Evolutionary conservation across 495 filamentous ascomycete species (phyloP), one percentile per base, ranked within the genome.

Genomic region (Umbilicaria muhlenbergii): DNA sequence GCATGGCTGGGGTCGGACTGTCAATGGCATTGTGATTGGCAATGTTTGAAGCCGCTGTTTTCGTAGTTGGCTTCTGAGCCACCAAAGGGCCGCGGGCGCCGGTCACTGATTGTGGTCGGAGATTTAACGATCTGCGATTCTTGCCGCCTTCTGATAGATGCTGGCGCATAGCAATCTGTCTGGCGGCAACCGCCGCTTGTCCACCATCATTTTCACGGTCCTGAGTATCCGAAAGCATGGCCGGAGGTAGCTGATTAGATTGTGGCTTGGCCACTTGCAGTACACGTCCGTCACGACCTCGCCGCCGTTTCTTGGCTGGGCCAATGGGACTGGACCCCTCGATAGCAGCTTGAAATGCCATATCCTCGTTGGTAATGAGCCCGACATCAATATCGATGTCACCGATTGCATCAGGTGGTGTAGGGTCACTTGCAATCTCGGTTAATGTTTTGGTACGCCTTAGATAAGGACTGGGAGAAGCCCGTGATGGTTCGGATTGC

Each of bases 351-450:
- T 54, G 46, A 32, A 67, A 71, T 21, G 69, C 61, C 13, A 54
- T 44, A 41, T 72, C 69, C 1, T 70, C 67, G 2, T 56, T 58
- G 1, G 59, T 64, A 18, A 70, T 53, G 11, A 71, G 55, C 15
- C 57, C 57, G 33, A 70, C 56, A 14, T 63, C 58, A 7, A 68
- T 38, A 34, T 69, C 66, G n/a, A 61, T 59, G 11, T 47, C 49
- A 31, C 52, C 53, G 11, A 45, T 52, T 18, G 52, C 55, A 34
- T 60, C 56, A 28, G 61, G 56, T 2, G 68, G 68, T 5, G 67
- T 66, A 34, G 52, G 54, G 34, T 71, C 64, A 0, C 58, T 58
- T 5, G 63, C 66, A 48, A 73, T 71, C 16, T 70, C 65, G 7
- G 65, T 63, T 39, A 73, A 48, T 32, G 58, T 55, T 36, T 65